Percentiles rank a stretch among this genome's conserved stretches.
phyloP scores from a whole-genome alignment of 106 monocot genomes.

The Dioscorea dumetorum region DNA sequence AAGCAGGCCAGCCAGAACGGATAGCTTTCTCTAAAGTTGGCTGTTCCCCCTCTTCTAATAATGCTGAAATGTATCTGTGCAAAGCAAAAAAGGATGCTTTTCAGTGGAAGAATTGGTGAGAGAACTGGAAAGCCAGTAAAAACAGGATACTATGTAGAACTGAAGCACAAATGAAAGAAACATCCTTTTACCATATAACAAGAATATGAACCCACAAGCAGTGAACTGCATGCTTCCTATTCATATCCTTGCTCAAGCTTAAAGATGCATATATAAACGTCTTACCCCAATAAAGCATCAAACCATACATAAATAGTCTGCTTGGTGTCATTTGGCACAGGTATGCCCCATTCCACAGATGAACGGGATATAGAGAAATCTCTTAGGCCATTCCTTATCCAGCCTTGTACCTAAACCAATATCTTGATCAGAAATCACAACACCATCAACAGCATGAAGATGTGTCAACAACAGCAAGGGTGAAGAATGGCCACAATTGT shows the following conservation, averaged over 20 bases:
- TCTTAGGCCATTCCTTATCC: constrained; percentile 84
- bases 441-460: neutral
- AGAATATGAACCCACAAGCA: too few relatives aligned
- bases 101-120: neutral
- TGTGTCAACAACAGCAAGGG: neutral
- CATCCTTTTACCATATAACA: too few relatives aligned
- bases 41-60: constrained; percentile 55
- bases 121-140: too few relatives aligned
- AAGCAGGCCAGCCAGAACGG: constrained; percentile 87
- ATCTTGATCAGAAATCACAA: constrained; percentile 10
- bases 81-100: neutral
- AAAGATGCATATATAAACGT: constrained; percentile 5
- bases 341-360: constrained; percentile 97
- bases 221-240: too few relatives aligned
- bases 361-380: constrained; percentile 97
- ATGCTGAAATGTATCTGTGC: constrained; percentile 85
- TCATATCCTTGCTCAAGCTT: neutral
- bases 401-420: constrained; percentile 74
- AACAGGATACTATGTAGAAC: too few relatives aligned
- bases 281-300: constrained; percentile 97
- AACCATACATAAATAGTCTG: constrained; percentile 99
- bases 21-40: constrained; percentile 71
- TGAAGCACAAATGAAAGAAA: too few relatives aligned
- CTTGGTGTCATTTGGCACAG: constrained; percentile 77
- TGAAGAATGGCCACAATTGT: neutral